These are phyloP conservation scores for Cladosporium oxysporum DNA, from an alignment of 2,329 filamentous ascomycete species.

Conservation along the genomic window DNA sequence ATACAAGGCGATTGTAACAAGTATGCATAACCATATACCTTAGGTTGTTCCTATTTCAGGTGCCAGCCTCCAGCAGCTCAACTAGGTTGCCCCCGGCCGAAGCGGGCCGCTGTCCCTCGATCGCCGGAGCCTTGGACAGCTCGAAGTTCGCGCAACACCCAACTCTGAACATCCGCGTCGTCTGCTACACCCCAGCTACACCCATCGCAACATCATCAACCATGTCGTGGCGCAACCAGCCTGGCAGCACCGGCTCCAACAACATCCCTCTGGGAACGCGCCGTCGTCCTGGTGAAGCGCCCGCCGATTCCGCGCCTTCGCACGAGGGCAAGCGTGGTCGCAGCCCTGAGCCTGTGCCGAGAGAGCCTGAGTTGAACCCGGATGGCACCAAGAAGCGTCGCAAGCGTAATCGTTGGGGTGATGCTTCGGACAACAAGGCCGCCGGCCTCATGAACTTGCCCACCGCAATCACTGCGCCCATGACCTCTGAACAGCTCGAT, in stretches of 20 bases:
- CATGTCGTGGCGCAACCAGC: conserved; percentile 66
- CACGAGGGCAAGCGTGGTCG: conserved; percentile 77
- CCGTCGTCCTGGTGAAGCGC: conserved; percentile 69
- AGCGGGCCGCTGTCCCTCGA: background rate
- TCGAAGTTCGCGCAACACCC: background rate
- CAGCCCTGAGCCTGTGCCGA: conserved; percentile 62
- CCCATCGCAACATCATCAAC: conserved; percentile 21
- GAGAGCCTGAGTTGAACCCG: conserved; percentile 40
- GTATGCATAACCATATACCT: background rate
- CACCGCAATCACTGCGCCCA: conserved; percentile 93
- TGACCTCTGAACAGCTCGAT: conserved; percentile 98
- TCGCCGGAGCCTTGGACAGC: background rate
- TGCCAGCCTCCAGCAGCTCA: background rate
- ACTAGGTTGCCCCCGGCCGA: background rate
- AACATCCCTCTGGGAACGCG: conserved; percentile 91
- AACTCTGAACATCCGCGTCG: background rate
- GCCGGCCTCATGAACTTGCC: conserved; percentile 96
- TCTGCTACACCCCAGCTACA: background rate
- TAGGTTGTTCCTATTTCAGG: background rate
- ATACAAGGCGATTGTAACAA: background rate
- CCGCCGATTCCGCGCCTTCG: conserved; percentile 43
- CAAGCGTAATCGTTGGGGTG: conserved; percentile 98
- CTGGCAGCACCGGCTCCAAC: conserved; percentile 95
- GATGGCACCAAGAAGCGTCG: conserved; percentile 88
- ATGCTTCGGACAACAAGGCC: conserved; percentile 96